Conservation (phyloP, 2,329 filamentous ascomycete genomes). For the Pestalotiopsis fici region DNA sequence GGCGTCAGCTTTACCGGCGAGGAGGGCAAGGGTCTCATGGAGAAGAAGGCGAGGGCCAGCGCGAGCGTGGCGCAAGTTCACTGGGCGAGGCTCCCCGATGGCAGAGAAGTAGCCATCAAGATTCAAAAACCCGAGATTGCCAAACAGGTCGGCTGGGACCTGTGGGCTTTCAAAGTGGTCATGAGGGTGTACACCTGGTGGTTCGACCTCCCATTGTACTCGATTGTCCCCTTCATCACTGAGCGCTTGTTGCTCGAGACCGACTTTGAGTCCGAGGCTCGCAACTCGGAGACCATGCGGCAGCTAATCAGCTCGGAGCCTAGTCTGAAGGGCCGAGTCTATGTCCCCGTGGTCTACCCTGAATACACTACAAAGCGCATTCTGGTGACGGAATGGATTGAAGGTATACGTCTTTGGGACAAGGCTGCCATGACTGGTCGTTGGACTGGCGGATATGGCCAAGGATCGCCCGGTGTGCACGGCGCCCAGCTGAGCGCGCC, state of each 20-base stretch:
- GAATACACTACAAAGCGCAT: slow-evolving; percentile 82
- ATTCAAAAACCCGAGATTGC: slow-evolving; percentile 95
- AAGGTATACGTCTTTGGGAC: slow-evolving; percentile 91
- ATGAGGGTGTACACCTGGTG: slow-evolving; percentile 79
- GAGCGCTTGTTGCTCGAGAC: slow-evolving; percentile 93
- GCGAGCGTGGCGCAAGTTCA: slow-evolving; percentile 97
- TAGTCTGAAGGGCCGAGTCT: slow-evolving; percentile 76
- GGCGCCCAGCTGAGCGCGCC: slow-evolving; percentile 56
- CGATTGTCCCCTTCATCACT: slow-evolving; percentile 86
- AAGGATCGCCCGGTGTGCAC: slow-evolving; percentile 76
- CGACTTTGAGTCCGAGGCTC: slow-evolving; percentile 89
- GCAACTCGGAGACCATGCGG: slow-evolving; percentile 85
- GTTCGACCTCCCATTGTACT: slow-evolving; percentile 93
- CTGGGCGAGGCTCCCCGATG: slow-evolving; percentile 85
- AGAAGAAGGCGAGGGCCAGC: slow-evolving; percentile 65
- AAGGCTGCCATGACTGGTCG: slow-evolving; percentile 75
- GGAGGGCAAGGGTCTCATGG: slow-evolving; percentile 66
- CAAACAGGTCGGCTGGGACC: slow-evolving; percentile 88
- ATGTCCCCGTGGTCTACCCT: slow-evolving; percentile 82
- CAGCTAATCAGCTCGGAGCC: slow-evolving; percentile 74
- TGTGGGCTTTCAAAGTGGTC: slow-evolving; percentile 93
- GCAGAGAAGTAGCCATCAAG: slow-evolving; percentile 91
- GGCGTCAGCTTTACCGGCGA: slow-evolving; percentile 79
- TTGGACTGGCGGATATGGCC: slow-evolving; percentile 78
- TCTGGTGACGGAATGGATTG: slow-evolving; percentile 97